Evolutionary conservation across 176 grass and related monocot genomes (phyloP).

Genomic region (Oryza coarctata): DNA sequence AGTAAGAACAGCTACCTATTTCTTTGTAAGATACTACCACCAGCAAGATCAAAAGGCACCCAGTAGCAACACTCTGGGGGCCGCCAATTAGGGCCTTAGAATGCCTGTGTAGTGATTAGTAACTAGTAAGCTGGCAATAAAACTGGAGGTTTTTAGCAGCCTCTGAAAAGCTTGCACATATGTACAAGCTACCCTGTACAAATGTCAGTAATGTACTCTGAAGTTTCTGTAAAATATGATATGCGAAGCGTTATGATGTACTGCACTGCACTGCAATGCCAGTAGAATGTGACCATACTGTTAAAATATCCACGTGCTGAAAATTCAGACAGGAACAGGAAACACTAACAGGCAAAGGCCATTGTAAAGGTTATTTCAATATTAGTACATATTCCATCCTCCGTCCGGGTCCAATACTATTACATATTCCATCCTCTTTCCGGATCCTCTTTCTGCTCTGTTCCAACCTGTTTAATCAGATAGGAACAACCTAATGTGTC

Average conservation of each 20-base stretch:
- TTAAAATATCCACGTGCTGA: neutral
- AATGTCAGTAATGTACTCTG: constrained; percentile 4
- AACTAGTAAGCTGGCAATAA: constrained; percentile 29
- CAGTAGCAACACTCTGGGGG: constrained; percentile 8
- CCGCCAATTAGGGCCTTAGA: constrained; percentile 27
- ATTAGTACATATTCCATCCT: neutral
- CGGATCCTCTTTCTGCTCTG: neutral
- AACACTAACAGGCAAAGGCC: neutral
- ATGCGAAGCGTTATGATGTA: neutral
- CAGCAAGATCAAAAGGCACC: constrained; percentile 18
- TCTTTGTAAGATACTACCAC: constrained; percentile 24
- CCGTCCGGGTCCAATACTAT: neutral
- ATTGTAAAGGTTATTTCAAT: neutral
- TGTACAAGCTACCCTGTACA: constrained; percentile 23
- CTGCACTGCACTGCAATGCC: neutral
- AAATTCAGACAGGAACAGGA: neutral
- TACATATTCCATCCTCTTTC: neutral
- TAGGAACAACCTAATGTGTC: constrained; percentile 9
- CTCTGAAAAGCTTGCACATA: constrained; percentile 28
- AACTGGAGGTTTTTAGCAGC: constrained; percentile 20
- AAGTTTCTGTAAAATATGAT: constrained; percentile 9
- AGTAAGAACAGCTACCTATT: neutral
- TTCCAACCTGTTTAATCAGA: constrained; percentile 28
- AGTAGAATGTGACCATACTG: neutral
- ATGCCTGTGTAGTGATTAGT: constrained; percentile 8